phyloP scores from a whole-genome alignment of 1,139 yeast species.

The Pichia inconspicua region DNA sequence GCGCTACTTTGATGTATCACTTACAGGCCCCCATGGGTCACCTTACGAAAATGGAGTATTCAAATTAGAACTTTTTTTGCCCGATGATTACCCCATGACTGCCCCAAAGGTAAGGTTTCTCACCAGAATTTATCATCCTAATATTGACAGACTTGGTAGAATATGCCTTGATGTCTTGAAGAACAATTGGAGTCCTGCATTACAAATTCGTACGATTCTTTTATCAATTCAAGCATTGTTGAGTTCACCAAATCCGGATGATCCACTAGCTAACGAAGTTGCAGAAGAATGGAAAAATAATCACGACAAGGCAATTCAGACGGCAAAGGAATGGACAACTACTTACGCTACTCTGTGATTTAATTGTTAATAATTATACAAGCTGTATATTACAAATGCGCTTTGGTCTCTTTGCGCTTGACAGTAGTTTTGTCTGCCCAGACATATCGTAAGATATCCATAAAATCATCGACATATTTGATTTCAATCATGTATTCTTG shows the following conservation, averaged over 20 bases:
- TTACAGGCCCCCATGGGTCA: slow-evolving; percentile 83
- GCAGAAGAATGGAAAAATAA: slow-evolving; percentile 94
- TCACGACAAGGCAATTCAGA: slow-evolving; percentile 69
- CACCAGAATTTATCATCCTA: slow-evolving; percentile 93
- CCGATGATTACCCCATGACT: slow-evolving; percentile 88
- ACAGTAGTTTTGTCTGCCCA: slow-evolving; percentile 45
- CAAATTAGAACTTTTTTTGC: slow-evolving; percentile 68
- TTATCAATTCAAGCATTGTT: slow-evolving; percentile 87
- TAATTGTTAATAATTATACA: neutral
- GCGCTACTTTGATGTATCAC: slow-evolving; percentile 80
- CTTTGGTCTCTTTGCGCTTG: slow-evolving; percentile 11
- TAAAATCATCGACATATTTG: slow-evolving; percentile 64
- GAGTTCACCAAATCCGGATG: slow-evolving; percentile 97
- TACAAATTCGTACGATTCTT: slow-evolving; percentile 89
- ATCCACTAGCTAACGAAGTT: slow-evolving; percentile 95
- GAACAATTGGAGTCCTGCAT: slow-evolving; percentile 95
- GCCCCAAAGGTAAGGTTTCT: slow-evolving; percentile 91
- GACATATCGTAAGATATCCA: slow-evolving; percentile 63
- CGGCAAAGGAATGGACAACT: slow-evolving; percentile 84
- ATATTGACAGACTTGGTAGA: slow-evolving; percentile 89
- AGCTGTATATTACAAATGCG: slow-evolving; percentile 6
- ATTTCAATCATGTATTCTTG: slow-evolving; percentile 51
- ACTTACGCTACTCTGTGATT: slow-evolving; percentile 33
- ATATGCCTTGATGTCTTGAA: slow-evolving; percentile 92
- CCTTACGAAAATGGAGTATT: slow-evolving; percentile 79